These are phyloP conservation scores for Scheffersomyces ergatensis DNA, from an alignment of 805 yeast genomes.

Conservation along the genomic window DNA sequence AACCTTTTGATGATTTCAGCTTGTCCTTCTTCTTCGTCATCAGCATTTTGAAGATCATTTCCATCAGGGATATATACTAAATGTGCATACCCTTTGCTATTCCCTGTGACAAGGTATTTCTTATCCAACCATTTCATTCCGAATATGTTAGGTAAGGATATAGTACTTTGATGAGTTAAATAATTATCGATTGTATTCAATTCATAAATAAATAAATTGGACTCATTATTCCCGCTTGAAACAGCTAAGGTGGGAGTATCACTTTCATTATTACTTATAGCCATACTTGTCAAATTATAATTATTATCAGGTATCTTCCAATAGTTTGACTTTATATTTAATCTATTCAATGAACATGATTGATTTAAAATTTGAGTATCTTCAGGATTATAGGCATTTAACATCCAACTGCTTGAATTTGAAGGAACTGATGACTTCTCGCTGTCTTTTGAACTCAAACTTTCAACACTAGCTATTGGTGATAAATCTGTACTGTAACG, in stretches of 20 bases:
- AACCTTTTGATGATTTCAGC: slow-evolving; percentile 79
- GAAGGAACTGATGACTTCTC: background rate
- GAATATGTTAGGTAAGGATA: slow-evolving; percentile 54
- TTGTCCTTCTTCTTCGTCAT: slow-evolving; percentile 31
- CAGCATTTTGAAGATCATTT: background rate
- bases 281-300: slow-evolving; percentile 45
- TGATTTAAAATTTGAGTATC: slow-evolving; percentile 38
- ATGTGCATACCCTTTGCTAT: slow-evolving; percentile 71
- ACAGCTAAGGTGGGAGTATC: slow-evolving; percentile 47
- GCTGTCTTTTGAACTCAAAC: background rate
- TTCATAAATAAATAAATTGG: slow-evolving; percentile 53
- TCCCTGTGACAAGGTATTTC: slow-evolving; percentile 64
- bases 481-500: slow-evolving; percentile 18
- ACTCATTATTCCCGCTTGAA: slow-evolving; percentile 43
- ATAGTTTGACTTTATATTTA: slow-evolving; percentile 42
- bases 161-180: slow-evolving; percentile 58
- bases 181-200: slow-evolving; percentile 37
- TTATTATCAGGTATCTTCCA: slow-evolving; percentile 45
- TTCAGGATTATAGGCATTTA: slow-evolving; percentile 20
- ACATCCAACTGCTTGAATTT: slow-evolving; percentile 26
- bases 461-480: slow-evolving; percentile 18
- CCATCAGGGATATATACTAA: slow-evolving; percentile 62
- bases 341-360: slow-evolving; percentile 37
- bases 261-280: slow-evolving; percentile 14
- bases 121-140: slow-evolving; percentile 51